These are phyloP conservation scores for Thinopyrum elongatum DNA, from an alignment of 176 grass and related monocot species.

Conservation along the genomic window DNA sequence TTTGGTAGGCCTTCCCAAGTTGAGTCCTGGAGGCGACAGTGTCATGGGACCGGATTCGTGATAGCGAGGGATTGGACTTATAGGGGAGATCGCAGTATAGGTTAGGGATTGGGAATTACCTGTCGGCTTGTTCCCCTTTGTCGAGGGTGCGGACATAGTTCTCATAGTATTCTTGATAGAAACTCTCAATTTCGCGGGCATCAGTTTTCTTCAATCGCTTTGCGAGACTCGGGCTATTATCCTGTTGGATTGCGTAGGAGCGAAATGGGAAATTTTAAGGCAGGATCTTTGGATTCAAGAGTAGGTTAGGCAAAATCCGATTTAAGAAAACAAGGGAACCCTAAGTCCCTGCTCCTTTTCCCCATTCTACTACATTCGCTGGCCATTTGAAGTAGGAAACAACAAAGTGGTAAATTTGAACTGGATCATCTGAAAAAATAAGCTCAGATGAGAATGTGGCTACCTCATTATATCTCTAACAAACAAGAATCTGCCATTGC, in stretches of 20 bases:
- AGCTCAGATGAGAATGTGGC: conserved; percentile 4
- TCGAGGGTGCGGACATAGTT: conserved; percentile 88
- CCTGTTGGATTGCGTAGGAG: conserved; percentile 43
- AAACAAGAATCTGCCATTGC: not conserved
- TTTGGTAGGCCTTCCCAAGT: conserved; percentile 94
- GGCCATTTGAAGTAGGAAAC: not conserved
- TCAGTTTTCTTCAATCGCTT: conserved; percentile 92
- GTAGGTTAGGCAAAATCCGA: not conserved
- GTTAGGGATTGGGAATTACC: conserved; percentile 42
- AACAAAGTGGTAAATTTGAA: not conserved
- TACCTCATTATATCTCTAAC: not conserved
- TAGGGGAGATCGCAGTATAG: not conserved
- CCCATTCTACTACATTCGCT: not conserved
- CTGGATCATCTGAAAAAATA: not conserved
- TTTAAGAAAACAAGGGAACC: not conserved
- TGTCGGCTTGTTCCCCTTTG: conserved; percentile 88
- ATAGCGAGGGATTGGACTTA: not conserved
- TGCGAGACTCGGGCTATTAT: conserved; percentile 78
- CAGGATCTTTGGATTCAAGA: conserved; percentile 7
- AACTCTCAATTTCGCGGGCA: conserved; percentile 90
- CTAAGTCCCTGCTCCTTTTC: not conserved
- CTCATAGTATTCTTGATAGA: conserved; percentile 95
- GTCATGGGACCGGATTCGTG: not conserved
- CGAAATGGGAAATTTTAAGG: not conserved
- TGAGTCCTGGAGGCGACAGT: conserved; percentile 52